These are phyloP conservation scores for Moniliophthora roreri DNA, from an alignment of 1,284 basidiomycete genomes.

Conservation along the genomic window DNA sequence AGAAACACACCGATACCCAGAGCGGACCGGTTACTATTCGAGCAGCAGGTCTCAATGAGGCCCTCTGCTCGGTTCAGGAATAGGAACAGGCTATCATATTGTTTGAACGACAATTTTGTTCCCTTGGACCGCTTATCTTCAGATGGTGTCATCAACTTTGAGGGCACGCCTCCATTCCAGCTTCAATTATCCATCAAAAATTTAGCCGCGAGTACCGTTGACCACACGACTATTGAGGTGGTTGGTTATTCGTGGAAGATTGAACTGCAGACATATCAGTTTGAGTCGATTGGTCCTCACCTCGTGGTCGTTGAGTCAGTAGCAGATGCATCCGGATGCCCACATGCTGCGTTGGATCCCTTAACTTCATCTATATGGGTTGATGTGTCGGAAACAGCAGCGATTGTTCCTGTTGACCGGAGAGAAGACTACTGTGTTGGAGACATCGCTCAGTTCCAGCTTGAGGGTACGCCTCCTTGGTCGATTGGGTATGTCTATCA, in stretches of 20 bases:
- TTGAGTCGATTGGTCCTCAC: conserved; percentile 80
- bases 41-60: conserved; percentile 78
- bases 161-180: conserved; percentile 88
- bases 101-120: conserved; percentile 68
- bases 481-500: conserved; percentile 69
- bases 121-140: conserved; percentile 48
- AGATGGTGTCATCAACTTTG: conserved; percentile 65
- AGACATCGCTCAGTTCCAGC: conserved; percentile 86
- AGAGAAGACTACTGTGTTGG: conserved; percentile 88
- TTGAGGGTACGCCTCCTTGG: conserved; percentile 97
- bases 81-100: conserved; percentile 68
- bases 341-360: conserved; percentile 67
- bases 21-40: conserved; percentile 67
- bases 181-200: conserved; percentile 77
- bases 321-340: conserved; percentile 79
- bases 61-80: conserved; percentile 79
- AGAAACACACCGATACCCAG: conserved; percentile 61
- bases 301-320: conserved; percentile 76
- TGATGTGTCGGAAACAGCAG: conserved; percentile 93
- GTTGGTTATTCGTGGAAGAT: conserved; percentile 73
- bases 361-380: conserved; percentile 68
- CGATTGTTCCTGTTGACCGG: conserved; percentile 83
- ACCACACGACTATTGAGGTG: conserved; percentile 58
- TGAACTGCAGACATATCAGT: conserved; percentile 69
- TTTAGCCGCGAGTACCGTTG: conserved; percentile 64